Evolutionary conservation across 129 eudicot species (phyloP).

Genomic region (sunflower (Helianthus annuus)): DNA sequence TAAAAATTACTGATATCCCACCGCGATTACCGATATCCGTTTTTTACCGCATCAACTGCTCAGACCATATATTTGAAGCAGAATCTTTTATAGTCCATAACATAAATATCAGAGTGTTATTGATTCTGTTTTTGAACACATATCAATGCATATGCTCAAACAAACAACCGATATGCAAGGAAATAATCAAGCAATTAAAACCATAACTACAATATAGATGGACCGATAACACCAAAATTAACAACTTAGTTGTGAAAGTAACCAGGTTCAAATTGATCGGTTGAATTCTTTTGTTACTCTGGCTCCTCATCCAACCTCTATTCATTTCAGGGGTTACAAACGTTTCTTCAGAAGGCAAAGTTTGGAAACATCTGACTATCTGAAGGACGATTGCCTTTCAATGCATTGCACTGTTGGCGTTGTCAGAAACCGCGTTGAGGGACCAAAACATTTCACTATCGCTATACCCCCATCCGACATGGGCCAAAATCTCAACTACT

Average conservation of each 20-base stretch:
- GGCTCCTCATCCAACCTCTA: conserved; percentile 13
- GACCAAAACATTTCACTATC: conserved; percentile 63
- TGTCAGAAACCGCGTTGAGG: conserved; percentile 81
- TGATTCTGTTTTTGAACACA: neutral
- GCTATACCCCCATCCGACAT: conserved; percentile 82
- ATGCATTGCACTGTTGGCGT: conserved; percentile 90
- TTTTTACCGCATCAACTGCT: too few relatives aligned
- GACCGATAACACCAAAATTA: neutral
- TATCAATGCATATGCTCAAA: neutral
- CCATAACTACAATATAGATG: neutral
- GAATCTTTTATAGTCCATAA: neutral
- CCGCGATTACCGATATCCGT: too few relatives aligned
- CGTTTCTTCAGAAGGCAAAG: conserved; percentile 66
- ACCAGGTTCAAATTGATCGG: neutral
- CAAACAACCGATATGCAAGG: neutral
- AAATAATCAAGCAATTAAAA: neutral
- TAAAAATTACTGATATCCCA: too few relatives aligned
- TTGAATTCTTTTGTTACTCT: too few relatives aligned
- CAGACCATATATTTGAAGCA: neutral
- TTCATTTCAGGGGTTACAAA: conserved; percentile 82
- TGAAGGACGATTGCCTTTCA: conserved; percentile 73
- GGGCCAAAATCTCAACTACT: conserved; percentile 59
- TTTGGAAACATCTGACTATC: conserved; percentile 69
- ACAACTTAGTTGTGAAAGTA: neutral
- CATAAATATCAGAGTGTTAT: neutral